Evolutionary conservation across 345 rosid species (phyloP), one percentile per base, ranked within the genome.

Genomic region (Draba incana): DNA sequence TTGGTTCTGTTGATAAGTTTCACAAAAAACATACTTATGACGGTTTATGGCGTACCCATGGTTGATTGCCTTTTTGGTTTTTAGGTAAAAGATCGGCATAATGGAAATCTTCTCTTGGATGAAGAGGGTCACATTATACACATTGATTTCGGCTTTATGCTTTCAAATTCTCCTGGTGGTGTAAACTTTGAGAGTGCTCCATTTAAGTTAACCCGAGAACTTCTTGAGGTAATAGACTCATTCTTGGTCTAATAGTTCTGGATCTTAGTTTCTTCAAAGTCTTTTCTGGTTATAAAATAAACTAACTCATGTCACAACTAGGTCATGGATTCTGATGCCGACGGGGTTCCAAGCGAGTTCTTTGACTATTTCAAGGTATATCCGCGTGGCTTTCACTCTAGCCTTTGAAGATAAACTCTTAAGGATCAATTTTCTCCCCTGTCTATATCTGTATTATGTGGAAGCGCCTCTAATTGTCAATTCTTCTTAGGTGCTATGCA

Each of bases 291-390:
- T 69, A 20, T 48, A 25, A n/a, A 15, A 48, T 11, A 47, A 37
- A 30, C 35, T 9, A 28, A 42, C 55, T 58, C 20, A 20, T 20
- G 62, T 57, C 62, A 50, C 46, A 56, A 45, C 67, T 71, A 95
- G 99, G 98, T 95, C 66, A 95, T 95, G 99, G 99, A 95, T 77
- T 95, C 99, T 77, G 99, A 95, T 79, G 99, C 98, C 6, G 98
- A 95, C 77, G 99, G 99, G 79, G 77, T 89, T 78, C 99, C 99
- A 46, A 95, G 99, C 76, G 99, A 95, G 84, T 92, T 91, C 83
- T 95, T 95, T 74, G 98, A 95, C 82, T 95, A 95, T 82, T 95
- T 92, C 69, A 95, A 95, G 87, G 98, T 95, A 86, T 62, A 86
- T 59, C 46, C 31, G 61, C 56, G 52, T 48, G n/a, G 30, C 62